Evolutionary conservation across 441 rosid species (phyloP).

Genomic region (Brassica balearica): DNA sequence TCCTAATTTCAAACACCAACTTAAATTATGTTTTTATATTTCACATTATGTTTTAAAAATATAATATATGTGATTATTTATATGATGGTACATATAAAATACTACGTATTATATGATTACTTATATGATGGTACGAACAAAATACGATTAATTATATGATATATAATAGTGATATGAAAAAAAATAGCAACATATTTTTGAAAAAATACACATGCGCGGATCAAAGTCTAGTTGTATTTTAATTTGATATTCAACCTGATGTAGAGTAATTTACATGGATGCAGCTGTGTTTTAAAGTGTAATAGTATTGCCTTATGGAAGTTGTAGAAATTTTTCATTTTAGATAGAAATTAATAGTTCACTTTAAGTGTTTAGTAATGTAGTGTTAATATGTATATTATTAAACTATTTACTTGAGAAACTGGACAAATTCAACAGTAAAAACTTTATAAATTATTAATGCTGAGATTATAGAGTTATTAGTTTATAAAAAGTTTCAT

Average conservation of each 20-base stretch:
- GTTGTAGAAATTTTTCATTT: neutral
- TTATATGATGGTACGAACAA: too few relatives aligned
- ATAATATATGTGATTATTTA: too few relatives aligned
- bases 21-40: too few relatives aligned
- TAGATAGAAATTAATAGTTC: neutral
- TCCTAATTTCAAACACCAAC: too few relatives aligned
- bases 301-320: neutral
- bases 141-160: too few relatives aligned
- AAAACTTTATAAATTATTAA: neutral
- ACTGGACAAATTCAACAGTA: neutral
- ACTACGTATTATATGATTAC: too few relatives aligned
- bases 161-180: too few relatives aligned
- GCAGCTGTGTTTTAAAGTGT: neutral
- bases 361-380: neutral
- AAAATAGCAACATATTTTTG: too few relatives aligned
- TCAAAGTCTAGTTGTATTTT: too few relatives aligned
- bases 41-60: too few relatives aligned
- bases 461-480: neutral
- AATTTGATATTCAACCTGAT: neutral
- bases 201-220: too few relatives aligned
- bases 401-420: neutral
- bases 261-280: neutral
- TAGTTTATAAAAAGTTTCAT: neutral
- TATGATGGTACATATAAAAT: too few relatives aligned
- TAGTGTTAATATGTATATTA: neutral